Base-by-base conservation (phyloP, 2,329 filamentous ascomycete genomes). In the Fusarium austroafricanum region DNA sequence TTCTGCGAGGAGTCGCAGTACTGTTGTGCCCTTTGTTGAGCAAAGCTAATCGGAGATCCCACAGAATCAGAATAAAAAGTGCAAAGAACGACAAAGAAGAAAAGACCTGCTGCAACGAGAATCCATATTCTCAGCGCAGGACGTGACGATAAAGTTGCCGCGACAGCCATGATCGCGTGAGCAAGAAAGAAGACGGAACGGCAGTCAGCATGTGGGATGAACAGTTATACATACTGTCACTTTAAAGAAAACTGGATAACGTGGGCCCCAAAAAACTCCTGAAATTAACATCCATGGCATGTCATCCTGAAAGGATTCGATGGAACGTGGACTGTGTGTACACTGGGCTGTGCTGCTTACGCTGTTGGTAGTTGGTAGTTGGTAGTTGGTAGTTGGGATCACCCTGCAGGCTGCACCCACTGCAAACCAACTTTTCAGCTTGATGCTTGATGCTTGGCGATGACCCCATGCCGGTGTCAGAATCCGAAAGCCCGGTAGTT, bases 21-120 rank as follows among this genome's bases (percentile, higher is more conserved):
- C 42, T 68, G 54, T 8, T 65, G 60, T 17, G 54, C 55, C 35
- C 68, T 68, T 15, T 39, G 20, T 6, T 68, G 65, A 20, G 65
- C 60, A 40, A 61, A 68, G 10, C 50, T 55, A 29, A 68, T 28
- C 14, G 65, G 60, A 4, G 60, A 63, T 20, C 35, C 52, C 15
- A 53, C n/a, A 37, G 50, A 47, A 29, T 57, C 65, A 21, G 51
- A 39, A 28, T 37, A 61, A 40, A 65, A 68, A 5, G 55, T 61
- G 4, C 44, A 66, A 61, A 68, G 50, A 65, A 68, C 18, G 61
- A 68, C 37, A 17, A 66, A 51, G 10, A 68, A 57, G 45, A 67
- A 53, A 52, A 68, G 28, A 0, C 28, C 15, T 8, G 33, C 31
- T 21, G 65, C 55, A 2, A 40, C 21, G 7, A 68, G 29, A n/a